These are phyloP conservation scores for Leonotis leonurus DNA, from an alignment of 257 asterid species.

Conservation along the genomic window DNA sequence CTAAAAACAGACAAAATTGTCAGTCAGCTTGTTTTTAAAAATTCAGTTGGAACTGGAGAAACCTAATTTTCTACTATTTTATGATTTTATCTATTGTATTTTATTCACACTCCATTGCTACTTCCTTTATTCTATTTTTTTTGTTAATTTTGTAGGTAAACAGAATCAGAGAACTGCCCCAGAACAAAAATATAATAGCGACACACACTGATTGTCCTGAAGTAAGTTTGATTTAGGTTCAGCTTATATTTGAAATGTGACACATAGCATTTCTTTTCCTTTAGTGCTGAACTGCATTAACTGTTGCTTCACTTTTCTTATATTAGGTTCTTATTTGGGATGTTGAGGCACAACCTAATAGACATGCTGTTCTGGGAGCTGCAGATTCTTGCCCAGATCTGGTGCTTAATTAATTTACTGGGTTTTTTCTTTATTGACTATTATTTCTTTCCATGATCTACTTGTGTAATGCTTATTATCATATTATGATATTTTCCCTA, in stretches of 20 bases:
- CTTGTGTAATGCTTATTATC: too few species aligned
- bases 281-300: not conserved
- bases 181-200: constrained; percentile 81
- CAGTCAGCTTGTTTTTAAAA: not conserved
- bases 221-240: constrained; percentile 38
- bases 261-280: too few species aligned
- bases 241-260: not conserved
- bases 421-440: constrained; percentile 1
- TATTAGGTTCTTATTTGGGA: constrained; percentile 94
- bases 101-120: too few species aligned
- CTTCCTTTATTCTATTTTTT: too few species aligned
- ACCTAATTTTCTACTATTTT: too few species aligned
- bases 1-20: not conserved
- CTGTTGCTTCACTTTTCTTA: constrained; percentile 5
- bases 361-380: constrained; percentile 86
- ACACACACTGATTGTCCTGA: constrained; percentile 97
- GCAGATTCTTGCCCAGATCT: constrained; percentile 83
- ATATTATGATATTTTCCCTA: not conserved
- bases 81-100: too few species aligned
- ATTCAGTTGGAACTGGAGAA: too few species aligned
- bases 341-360: constrained; percentile 88
- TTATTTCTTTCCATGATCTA: not conserved
- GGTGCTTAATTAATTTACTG: constrained; percentile 34
- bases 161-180: constrained; percentile 96
- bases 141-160: constrained; percentile 55